Evolutionary conservation across 2,329 filamentous ascomycete genomes (phyloP).

Genomic region (Alternaria triticina): DNA sequence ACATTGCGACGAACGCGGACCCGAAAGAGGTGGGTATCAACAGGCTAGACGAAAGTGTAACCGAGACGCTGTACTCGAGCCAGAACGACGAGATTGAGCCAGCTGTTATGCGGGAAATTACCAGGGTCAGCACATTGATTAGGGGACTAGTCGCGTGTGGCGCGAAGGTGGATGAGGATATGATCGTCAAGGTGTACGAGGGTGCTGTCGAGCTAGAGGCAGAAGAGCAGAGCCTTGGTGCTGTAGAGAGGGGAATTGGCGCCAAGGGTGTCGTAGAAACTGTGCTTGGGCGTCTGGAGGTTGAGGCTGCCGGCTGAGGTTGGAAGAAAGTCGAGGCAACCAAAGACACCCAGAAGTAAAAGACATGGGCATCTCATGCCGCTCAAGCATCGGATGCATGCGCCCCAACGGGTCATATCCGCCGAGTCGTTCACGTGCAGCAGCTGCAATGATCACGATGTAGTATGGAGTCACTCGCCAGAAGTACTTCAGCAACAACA

Average conservation of each 20-base stretch:
- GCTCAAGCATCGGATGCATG: not conserved
- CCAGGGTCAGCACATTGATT: constrained; percentile 80
- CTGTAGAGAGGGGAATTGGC: constrained; percentile 35
- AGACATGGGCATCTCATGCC: not conserved
- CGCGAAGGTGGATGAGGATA: constrained; percentile 87
- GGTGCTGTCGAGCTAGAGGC: constrained; percentile 78
- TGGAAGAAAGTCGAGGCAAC: not conserved
- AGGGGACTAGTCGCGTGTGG: constrained; percentile 82
- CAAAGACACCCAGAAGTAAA: not conserved
- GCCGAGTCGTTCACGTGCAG: not conserved
- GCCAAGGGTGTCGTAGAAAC: constrained; percentile 42
- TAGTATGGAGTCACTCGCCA: not conserved
- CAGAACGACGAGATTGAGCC: constrained; percentile 87
- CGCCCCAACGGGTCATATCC: not conserved
- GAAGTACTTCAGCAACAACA: not conserved
- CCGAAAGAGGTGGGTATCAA: constrained; percentile 71
- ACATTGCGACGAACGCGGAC: constrained; percentile 67
- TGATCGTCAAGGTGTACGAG: constrained; percentile 80
- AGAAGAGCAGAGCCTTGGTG: constrained; percentile 64
- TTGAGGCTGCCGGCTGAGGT: constrained; percentile 31
- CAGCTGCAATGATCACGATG: not conserved
- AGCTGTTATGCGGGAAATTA: constrained; percentile 85
- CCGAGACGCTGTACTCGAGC: constrained; percentile 86
- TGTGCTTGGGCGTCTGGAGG: constrained; percentile 35
- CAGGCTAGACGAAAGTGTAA: constrained; percentile 85